Percentiles rank a stretch among this genome's conserved stretches.
phyloP scores from a whole-genome alignment of 345 rosid genomes.

The Litchi chinensis region DNA sequence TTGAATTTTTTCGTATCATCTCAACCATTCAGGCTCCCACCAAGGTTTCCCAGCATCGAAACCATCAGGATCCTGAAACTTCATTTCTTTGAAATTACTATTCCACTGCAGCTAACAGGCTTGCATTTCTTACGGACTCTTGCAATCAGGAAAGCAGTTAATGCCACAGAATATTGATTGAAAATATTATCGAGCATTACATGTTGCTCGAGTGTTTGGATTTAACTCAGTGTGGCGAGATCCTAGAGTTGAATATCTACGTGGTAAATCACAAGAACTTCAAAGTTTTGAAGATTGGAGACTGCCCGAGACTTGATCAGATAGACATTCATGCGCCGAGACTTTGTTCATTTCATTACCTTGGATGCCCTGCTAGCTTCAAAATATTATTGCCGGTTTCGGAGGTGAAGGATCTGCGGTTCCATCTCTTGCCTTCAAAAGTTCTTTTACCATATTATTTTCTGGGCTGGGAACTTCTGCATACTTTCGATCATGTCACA shows the following conservation, averaged over 20 bases:
- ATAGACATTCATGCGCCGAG: slow-evolving; percentile 4
- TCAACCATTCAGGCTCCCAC: neutral
- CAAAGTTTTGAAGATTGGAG: slow-evolving; percentile 15
- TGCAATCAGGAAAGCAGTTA: neutral
- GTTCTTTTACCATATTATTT: no score
- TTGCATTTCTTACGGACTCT: slow-evolving; percentile 8
- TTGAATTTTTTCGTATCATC: slow-evolving; percentile 13
- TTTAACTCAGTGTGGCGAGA: neutral
- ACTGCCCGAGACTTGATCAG: neutral
- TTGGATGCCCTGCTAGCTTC: neutral
- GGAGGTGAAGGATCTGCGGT: slow-evolving; percentile 9
- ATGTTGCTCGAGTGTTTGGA: slow-evolving; percentile 16
- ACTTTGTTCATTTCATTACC: slow-evolving; percentile 2
- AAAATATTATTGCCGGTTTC: no score
- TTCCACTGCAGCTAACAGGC: neutral
- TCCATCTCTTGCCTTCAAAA: neutral
- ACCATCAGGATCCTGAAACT: slow-evolving; percentile 11
- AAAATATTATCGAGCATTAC: neutral
- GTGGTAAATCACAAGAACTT: slow-evolving; percentile 4
- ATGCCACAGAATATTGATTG: neutral
- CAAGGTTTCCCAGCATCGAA: neutral
- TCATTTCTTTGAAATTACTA: neutral
- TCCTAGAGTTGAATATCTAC: neutral
- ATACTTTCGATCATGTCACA: neutral
- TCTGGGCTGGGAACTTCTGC: neutral